Evolutionary conservation across 2,329 filamentous ascomycete species (phyloP), one percentile per base, ranked within the genome.

Genomic region (Thielaviopsis ethacetica): DNA sequence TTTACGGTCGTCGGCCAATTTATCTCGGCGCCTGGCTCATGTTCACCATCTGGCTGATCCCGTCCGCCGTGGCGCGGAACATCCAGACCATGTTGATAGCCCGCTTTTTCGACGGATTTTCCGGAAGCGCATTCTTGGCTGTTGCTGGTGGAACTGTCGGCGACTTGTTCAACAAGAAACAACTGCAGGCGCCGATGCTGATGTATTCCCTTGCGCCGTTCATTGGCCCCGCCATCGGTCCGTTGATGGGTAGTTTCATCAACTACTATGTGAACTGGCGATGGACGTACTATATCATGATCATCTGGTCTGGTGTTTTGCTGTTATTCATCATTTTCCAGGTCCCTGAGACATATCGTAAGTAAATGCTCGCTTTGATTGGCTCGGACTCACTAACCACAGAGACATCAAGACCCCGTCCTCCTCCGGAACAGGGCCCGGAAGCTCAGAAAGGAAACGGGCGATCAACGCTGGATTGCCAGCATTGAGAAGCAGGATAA

Each of bases 91-190:
- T 94, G 75, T 72, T 95, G 56, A 73, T 94, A 15, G 77, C 78
- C 17, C 82, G 91, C 5, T 95, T 95, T 68, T 77, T 96, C 54
- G 79, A 84, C 65, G 87, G 87, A 3, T 73, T 91, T 38, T 76
- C 84, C 0, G 86, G 86, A 2, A 82, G 79, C 62, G 80, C 82
- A 2, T 86, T 86, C 63, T 68, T 86, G 61, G 80, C 79, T 60
- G 88, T 95, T 1, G 86, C 88, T 0, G 90, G 89, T 49, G 88
- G 89, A 13, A 95, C 88, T 0, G 87, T 95, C 17, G 86, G 88
- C 38, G 90, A 95, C 66, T 71, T 91, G 63, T 93, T 91, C 67
- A 72, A 74, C 12, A 76, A 78, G 53, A 73, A 84, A 60, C 77
- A 88, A 63, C 79, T 95, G 59, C 83, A 85, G 64, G 78, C 79